Evolutionary conservation across 2,329 filamentous ascomycete genomes (phyloP), one percentile per base, ranked within the genome.

Genomic region (Fusarium irregulare): DNA sequence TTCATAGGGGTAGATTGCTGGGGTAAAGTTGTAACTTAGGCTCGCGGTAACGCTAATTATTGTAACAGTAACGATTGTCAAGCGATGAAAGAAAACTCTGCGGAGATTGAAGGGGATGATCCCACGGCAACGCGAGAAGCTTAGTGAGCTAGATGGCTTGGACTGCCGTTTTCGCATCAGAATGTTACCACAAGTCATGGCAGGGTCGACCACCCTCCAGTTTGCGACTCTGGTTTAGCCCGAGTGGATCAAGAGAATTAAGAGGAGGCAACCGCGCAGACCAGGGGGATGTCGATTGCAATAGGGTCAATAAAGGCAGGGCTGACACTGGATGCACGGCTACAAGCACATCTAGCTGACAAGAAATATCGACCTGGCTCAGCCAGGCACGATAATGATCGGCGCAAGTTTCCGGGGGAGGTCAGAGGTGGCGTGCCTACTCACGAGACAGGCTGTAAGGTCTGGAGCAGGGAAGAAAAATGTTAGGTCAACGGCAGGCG

Each of bases 71-170:
- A 83, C 81, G 14, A 92, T 92, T 80, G 82, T 92, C 78, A 92
- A 92, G 82, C 88, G 89, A 83, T 92, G 86, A 87, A 92, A 83
- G 85, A 64, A 65, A 65, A 64, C 48, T 27, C 57, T 60, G 50
- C 46, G 65, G 71, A 72, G 68, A 73, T 66, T 69, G 69, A 72
- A 62, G 67, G 69, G 61, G 67, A 56, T 27, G 53, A 65, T 61
- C 59, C 61, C 46, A 45, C 59, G 72, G 64, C 59, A 65, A 72
- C 56, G 66, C 58, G 59, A 64, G 49, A 65, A 70, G 69, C 65
- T 70, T 69, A 44, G 51, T 60, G 56, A 55, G 57, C 60, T 50
- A 51, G 71, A 64, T 57, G 45, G 56, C 54, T 71, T 71, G 65
- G 59, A 73, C 46, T 63, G 63, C 71, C 66, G 66, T 62, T 64